Evolutionary conservation across 306 rosid genomes (phyloP), one percentile per base, ranked within the genome.

Genomic region (Corylus avellana): DNA sequence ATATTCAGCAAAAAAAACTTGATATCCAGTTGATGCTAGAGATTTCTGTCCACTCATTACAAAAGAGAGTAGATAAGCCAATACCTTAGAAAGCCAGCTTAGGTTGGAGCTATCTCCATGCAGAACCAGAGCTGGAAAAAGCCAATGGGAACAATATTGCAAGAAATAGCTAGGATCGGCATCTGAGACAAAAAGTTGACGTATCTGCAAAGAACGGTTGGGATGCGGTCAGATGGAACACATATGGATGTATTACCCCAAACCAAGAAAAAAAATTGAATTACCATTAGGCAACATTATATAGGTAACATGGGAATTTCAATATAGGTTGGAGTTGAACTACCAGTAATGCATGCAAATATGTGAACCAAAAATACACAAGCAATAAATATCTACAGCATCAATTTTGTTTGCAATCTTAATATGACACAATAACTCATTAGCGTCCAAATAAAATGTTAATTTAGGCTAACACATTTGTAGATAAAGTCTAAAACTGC

Each of bases 111-210:
- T 80, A 83, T 85, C 90, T 55, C 87, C 91, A 82, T 86, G 87
- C 63, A 94, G 78, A 85, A 90, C 88, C 81, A 94, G 81, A 77
- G 94, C 90, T 48, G 98, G 97, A 88, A 94, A 93, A 88, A 94
- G 97, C 98, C 97, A 92, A 32, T 85, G 89, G 80, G 89, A 94
- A 81, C 94, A 92, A 78, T 91, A 92, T 84, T 79, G 95, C 80
- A 92, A 78, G 86, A 94, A 94, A 79, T 87, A 84, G 81, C 82
- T 85, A 67, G 98, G 95, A 79, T 92, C 95, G 11, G 90, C 85
- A 81, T 92, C 95, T 47, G 86, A 83, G n/a, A 92, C 82, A 82
- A 91, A 94, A 80, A 91, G 89, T 56, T 88, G 89, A 78, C 98
- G 85, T 69, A 90, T 89, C 98, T 94, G 92, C 81, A 86, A 37